Evolutionary conservation across 495 filamentous ascomycete genomes (phyloP).

Genomic region (Amorphotheca resinae): DNA sequence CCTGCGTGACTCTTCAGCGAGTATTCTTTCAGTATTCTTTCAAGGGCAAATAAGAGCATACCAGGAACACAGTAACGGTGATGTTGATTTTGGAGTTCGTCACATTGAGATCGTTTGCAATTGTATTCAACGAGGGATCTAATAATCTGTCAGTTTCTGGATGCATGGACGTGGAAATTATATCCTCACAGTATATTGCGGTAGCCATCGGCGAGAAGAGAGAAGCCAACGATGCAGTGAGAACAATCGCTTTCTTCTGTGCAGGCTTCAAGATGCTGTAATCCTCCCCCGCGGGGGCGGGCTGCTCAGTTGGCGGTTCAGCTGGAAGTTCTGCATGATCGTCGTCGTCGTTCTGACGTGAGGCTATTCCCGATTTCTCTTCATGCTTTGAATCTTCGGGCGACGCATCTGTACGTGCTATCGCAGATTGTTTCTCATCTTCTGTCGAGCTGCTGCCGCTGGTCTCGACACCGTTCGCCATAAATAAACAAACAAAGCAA

Average conservation of each 20-base stretch:
- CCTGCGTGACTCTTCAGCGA: no score
- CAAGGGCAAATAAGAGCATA: slow-evolving; percentile 20
- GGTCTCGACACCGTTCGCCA: no score
- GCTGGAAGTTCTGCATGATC: slow-evolving; percentile 1
- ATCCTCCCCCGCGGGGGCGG: slow-evolving; percentile 4
- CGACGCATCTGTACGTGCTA: no score
- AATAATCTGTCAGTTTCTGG: neutral
- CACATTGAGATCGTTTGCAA: slow-evolving; percentile 13
- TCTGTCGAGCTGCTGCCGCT: no score
- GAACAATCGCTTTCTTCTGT: slow-evolving; percentile 48
- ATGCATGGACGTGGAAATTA: no score
- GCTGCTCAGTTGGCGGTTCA: slow-evolving; percentile 2
- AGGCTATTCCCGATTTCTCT: no score
- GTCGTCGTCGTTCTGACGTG: no score
- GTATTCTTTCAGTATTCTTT: no score
- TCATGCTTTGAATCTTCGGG: no score
- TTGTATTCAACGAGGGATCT: slow-evolving; percentile 14
- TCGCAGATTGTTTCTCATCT: no score
- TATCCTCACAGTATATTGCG: slow-evolving; percentile 43
- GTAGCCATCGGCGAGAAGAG: slow-evolving; percentile 63
- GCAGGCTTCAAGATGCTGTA: slow-evolving; percentile 32
- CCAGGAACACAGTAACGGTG: slow-evolving; percentile 15
- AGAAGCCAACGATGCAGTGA: slow-evolving; percentile 45
- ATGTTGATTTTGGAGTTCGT: slow-evolving; percentile 13
- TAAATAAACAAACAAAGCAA: no score